Evolutionary conservation across 306 rosid genomes (phyloP).

Genomic region (Rosa lucieae): DNA sequence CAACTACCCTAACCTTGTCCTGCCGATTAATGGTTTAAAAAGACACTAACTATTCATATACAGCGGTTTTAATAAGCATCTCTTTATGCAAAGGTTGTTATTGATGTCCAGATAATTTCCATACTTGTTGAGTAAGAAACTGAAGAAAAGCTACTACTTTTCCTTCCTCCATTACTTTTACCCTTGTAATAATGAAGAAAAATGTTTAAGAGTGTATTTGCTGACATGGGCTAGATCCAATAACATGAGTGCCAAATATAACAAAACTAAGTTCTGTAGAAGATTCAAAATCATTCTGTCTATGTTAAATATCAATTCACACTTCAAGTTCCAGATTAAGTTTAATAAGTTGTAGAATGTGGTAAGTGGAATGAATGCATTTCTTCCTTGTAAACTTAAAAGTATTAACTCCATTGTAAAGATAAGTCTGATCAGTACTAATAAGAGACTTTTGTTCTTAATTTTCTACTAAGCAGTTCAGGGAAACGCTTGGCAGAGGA

Average conservation of each 20-base stretch:
- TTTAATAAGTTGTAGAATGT: neutral
- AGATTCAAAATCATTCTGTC: neutral
- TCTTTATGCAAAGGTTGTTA: neutral
- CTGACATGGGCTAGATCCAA: neutral
- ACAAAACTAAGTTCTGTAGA: neutral
- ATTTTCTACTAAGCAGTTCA: conserved; percentile 34
- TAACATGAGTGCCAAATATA: neutral
- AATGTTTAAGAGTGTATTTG: neutral
- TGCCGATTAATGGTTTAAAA: neutral
- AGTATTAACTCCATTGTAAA: neutral
- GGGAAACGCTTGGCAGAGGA: conserved; percentile 80
- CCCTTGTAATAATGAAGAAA: neutral
- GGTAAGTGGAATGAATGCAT: neutral
- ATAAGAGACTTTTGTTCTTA: neutral
- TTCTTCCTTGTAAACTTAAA: neutral
- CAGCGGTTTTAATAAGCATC: neutral
- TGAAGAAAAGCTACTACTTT: neutral
- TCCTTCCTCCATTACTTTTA: neutral
- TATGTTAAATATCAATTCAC: neutral
- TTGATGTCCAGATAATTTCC: neutral
- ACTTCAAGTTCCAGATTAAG: neutral
- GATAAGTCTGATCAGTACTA: neutral
- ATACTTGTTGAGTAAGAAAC: neutral
- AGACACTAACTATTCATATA: neutral
- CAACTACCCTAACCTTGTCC: neutral